phyloP scores from a whole-genome alignment of 768 basidiomycete genomes.

The Leccinellum albellum region DNA sequence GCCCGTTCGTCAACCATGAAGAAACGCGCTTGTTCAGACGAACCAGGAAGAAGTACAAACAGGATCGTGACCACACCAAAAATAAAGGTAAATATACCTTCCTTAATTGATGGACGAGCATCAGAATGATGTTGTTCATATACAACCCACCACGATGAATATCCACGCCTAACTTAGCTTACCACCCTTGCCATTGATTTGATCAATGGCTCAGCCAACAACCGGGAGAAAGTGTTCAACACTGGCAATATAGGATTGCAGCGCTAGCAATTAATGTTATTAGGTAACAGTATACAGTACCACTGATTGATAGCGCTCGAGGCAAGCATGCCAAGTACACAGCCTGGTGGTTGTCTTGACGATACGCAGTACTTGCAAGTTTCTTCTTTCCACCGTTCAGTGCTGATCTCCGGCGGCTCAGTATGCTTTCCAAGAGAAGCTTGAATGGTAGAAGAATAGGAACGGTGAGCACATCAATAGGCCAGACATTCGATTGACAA shows the following conservation, averaged over 20 bases:
- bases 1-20: constrained; percentile 47
- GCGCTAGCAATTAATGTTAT: constrained; percentile 28
- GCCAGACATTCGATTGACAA: neutral
- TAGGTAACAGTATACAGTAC: neutral
- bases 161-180: constrained; percentile 62
- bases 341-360: neutral
- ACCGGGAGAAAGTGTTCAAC: constrained; percentile 60
- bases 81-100: constrained; percentile 61
- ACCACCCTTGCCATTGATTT: constrained; percentile 48
- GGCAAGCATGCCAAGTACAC: too few species aligned
- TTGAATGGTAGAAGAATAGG: neutral
- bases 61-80: constrained; percentile 50
- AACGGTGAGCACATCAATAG: neutral
- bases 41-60: constrained; percentile 49
- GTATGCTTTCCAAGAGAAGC: neutral
- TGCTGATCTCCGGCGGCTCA: neutral
- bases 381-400: too few species aligned
- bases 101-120: constrained; percentile 21
- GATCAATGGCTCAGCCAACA: constrained; percentile 59
- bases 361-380: too few species aligned
- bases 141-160: constrained; percentile 43
- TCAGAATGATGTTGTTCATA: neutral
- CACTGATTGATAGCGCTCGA: neutral
- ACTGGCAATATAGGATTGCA: constrained; percentile 46
- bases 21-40: constrained; percentile 46